Base-by-base conservation (phyloP, 2,329 filamentous ascomycete genomes). In the Neofusicoccum sp. region DNA sequence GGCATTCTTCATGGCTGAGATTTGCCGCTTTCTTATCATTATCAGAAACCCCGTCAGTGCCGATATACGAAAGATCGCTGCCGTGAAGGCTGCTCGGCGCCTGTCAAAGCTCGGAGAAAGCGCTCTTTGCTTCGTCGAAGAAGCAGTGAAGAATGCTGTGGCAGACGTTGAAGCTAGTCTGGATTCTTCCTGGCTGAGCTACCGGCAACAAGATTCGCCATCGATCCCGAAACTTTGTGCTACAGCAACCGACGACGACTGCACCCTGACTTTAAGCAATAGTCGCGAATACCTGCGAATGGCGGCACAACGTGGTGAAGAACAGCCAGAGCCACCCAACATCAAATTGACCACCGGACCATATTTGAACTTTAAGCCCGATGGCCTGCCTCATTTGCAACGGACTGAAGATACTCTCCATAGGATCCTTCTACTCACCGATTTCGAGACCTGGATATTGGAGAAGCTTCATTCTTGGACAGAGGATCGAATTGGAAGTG, bases 401-500 rank as follows among this genome's bases (percentile, higher is more conserved):
- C n/a, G 16, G 9, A 5, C 4, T 37, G 2, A 4, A 9, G 33
- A 28, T 29, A n/a, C 31, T 43, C 2, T 43, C 67, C 3, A 43
- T 4, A 52, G 43, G 66, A 9, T 47, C 2, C 69, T 71, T 39
- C 64, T 70, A 7, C 67, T 84, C 1, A 70, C 69, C 6, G 74
- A 73, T 4, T 73, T 86, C 12, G 85, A 87, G 67, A 41, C 58
- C 0, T 87, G 85, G 85, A 79, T 85, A 2, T 70, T 72, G 1
- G 16, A 66, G 0, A 54, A 77, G 41, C 74, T 86, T 0, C 49
- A 68, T 0, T 9, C 22, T 0, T 85, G 83, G 82, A 45, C 80
- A 1, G 49, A 66, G 0, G 4, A n/a, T 0, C 66, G 78, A 43
- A 61, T 68, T 2, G n/a, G n/a, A 0, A 63, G 69, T 9, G 41